Percentiles rank a stretch among this genome's conserved stretches.
These are phyloP conservation scores for Plantago rigida DNA, from an alignment of 305 asterid genomes.

Conservation along the genomic window DNA sequence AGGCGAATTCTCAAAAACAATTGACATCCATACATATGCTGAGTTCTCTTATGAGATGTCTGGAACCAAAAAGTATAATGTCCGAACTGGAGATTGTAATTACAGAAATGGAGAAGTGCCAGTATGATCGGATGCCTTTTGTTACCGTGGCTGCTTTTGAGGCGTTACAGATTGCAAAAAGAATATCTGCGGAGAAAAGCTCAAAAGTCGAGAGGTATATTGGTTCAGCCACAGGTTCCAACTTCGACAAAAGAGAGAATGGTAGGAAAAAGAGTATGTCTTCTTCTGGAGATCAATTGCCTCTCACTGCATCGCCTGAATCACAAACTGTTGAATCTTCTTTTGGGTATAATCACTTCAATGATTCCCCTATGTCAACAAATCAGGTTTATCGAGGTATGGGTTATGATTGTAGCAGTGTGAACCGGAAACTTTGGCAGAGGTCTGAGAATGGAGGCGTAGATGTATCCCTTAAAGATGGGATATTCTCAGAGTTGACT, in stretches of 20 bases:
- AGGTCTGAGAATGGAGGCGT: conserved; percentile 44
- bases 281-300: conserved; percentile 47
- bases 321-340: conserved; percentile 61
- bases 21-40: conserved; percentile 84
- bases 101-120: conserved; percentile 79
- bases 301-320: conserved; percentile 63
- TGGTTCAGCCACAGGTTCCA: conserved; percentile 44
- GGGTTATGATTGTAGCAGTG: conserved; percentile 42
- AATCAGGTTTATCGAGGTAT: conserved; percentile 34
- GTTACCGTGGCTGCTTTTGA: conserved; percentile 89
- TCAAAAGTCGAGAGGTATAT: conserved; percentile 41
- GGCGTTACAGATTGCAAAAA: conserved; percentile 64
- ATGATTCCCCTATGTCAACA: conserved; percentile 57
- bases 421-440: conserved; percentile 68
- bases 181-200: conserved; percentile 42
- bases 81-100: conserved; percentile 61
- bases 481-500: conserved; percentile 49
- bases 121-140: conserved; percentile 70
- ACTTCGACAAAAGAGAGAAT: conserved; percentile 37
- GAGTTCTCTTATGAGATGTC: conserved; percentile 62
- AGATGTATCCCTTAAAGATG: conserved; percentile 82
- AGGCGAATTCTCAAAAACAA: conserved; percentile 73
- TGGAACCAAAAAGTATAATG: conserved; percentile 68
- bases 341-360: conserved; percentile 39
- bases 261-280: conserved; percentile 31